phyloP scores from a whole-genome alignment of 2,329 filamentous ascomycete genomes.

The Fragosphaeria purpurea region DNA sequence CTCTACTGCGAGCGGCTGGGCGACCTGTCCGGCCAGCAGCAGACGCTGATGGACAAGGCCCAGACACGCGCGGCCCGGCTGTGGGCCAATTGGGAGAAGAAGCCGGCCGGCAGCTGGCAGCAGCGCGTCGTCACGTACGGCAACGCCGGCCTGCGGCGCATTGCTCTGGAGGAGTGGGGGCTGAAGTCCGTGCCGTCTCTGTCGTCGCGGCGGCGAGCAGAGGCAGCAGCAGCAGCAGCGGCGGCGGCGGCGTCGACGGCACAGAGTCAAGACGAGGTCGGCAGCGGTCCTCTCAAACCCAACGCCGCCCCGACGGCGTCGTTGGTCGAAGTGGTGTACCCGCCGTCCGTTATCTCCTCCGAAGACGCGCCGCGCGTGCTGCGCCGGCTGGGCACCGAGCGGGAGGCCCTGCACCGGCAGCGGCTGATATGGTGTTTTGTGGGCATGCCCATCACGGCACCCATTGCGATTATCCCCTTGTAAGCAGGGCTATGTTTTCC shows the following conservation, averaged over 20 bases:
- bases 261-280: not conserved
- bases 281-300: too few species aligned
- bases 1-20: constrained; percentile 75
- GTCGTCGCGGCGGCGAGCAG: constrained; percentile 53
- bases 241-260: constrained; percentile 16
- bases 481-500: constrained; percentile 34
- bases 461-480: constrained; percentile 78
- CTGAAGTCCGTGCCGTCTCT: constrained; percentile 87
- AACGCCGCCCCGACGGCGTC: not conserved
- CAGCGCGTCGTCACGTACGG: constrained; percentile 77
- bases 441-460: constrained; percentile 73
- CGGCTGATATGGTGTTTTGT: constrained; percentile 72
- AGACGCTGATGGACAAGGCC: constrained; percentile 55
- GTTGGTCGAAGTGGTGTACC: constrained; percentile 67
- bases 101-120: constrained; percentile 70
- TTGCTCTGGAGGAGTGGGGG: constrained; percentile 96
- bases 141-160: constrained; percentile 73
- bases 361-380: constrained; percentile 57
- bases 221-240: constrained; percentile 20
- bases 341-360: constrained; percentile 55
- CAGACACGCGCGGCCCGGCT: constrained; percentile 62
- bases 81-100: constrained; percentile 83
- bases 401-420: constrained; percentile 65
- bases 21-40: constrained; percentile 40
- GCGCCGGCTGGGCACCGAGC: constrained; percentile 63